Evolutionary conservation across 306 rosid species (phyloP).

Genomic region (Arachis hypogaea): DNA sequence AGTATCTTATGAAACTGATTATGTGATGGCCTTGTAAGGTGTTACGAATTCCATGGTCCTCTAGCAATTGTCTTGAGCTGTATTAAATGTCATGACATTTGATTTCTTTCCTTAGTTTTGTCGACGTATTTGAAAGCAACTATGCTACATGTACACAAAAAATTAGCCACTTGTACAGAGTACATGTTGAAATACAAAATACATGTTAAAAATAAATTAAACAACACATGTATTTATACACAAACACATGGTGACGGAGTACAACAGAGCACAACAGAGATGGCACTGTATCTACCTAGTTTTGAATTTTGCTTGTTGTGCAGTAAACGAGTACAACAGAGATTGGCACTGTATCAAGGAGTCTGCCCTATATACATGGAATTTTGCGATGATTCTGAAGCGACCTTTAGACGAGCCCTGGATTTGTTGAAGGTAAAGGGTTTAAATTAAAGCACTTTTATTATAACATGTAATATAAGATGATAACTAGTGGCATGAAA

Average conservation of each 20-base stretch:
- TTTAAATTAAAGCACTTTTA: too few relatives aligned
- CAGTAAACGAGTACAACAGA: constrained; percentile 86
- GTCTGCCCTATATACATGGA: constrained; percentile 88
- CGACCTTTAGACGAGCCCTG: constrained; percentile 70
- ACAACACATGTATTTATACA: too few relatives aligned
- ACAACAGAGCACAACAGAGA: too few relatives aligned
- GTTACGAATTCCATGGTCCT: too few relatives aligned
- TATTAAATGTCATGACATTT: neutral
- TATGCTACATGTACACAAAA: too few relatives aligned
- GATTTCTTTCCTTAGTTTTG: constrained; percentile 10
- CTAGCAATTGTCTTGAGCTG: too few relatives aligned
- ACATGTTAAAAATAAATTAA: too few relatives aligned
- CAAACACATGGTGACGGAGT: too few relatives aligned
- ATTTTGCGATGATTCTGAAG: constrained; percentile 81
- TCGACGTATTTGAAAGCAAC: neutral
- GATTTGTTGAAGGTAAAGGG: constrained; percentile 61
- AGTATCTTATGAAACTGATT: too few relatives aligned
- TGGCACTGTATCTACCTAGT: neutral
- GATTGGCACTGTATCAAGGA: constrained; percentile 92
- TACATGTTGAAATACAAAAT: too few relatives aligned
- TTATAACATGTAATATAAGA: neutral
- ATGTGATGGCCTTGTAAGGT: too few relatives aligned
- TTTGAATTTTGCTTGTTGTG: constrained; percentile 45
- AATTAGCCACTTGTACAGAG: too few relatives aligned
- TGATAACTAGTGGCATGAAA: constrained; percentile 3